phyloP scores from a whole-genome alignment of 805 yeast species.

The Blastobotrys americana region DNA sequence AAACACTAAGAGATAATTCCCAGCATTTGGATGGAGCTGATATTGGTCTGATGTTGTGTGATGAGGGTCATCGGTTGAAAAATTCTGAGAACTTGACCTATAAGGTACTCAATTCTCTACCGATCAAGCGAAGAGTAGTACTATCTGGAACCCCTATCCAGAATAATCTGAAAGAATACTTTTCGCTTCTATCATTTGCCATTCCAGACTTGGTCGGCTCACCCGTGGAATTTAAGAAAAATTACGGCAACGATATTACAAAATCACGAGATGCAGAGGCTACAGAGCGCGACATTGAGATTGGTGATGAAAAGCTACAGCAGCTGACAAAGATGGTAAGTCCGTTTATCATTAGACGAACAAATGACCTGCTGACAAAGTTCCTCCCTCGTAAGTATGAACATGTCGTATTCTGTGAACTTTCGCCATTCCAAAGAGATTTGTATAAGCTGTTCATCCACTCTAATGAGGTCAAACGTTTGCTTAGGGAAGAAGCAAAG shows the following conservation, averaged over 20 bases:
- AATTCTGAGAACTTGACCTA: constrained; percentile 91
- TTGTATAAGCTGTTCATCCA: constrained; percentile 69
- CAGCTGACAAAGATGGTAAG: constrained; percentile 74
- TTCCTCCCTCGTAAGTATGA: constrained; percentile 94
- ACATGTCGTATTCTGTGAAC: constrained; percentile 86
- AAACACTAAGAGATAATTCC: constrained; percentile 81
- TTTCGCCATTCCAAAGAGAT: constrained; percentile 67
- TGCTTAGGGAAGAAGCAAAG: constrained; percentile 36
- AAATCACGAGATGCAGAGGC: constrained; percentile 88
- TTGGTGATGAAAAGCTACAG: constrained; percentile 61
- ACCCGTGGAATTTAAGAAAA: constrained; percentile 72
- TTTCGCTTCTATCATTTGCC: constrained; percentile 82
- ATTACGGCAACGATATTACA: constrained; percentile 73
- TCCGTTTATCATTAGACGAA: constrained; percentile 85
- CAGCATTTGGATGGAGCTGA: constrained; percentile 66
- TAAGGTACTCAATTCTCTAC: constrained; percentile 73
- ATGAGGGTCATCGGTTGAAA: constrained; percentile 76
- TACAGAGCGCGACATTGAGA: constrained; percentile 62
- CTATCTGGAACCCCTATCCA: constrained; percentile 96
- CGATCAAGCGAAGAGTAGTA: constrained; percentile 83
- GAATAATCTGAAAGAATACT: constrained; percentile 89
- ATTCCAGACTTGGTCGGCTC: constrained; percentile 91
- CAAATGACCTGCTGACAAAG: constrained; percentile 89
- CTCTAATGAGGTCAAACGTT: constrained; percentile 65
- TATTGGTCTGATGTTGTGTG: constrained; percentile 80